Conservation (phyloP, 2,329 filamentous ascomycete genomes). For the Sporothrix variecibatus region DNA sequence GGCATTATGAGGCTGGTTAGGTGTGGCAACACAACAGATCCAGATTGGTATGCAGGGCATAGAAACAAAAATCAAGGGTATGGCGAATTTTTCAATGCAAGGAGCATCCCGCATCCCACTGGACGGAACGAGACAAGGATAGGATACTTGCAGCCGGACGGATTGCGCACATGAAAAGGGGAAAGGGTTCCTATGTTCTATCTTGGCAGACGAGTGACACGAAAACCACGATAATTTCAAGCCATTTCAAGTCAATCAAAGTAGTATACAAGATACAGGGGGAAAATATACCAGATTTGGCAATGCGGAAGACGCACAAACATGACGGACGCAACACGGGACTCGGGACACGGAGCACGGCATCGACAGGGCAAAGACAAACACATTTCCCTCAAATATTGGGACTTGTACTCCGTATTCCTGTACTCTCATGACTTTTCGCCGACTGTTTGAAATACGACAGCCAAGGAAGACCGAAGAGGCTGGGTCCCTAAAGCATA, state of each 20-base stretch:
- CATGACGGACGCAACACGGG: neutral
- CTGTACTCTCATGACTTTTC: neutral
- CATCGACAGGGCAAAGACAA: neutral
- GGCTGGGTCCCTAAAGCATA: too few relatives aligned
- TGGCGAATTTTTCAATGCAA: neutral
- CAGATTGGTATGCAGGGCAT: neutral
- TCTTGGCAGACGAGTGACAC: neutral
- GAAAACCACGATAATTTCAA: too few relatives aligned
- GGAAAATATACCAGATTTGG: neutral
- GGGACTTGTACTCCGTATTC: neutral
- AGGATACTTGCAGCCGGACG: neutral
- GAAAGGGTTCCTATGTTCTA: neutral
- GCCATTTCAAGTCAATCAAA: neutral
- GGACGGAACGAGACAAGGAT: neutral
- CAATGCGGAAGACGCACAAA: slow-evolving; percentile 2
- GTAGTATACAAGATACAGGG: neutral
- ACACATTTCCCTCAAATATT: neutral
- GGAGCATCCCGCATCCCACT: neutral
- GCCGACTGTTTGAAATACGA: neutral
- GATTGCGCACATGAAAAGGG: neutral
- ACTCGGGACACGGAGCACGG: neutral
- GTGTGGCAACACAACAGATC: slow-evolving; percentile 14
- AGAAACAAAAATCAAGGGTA: neutral
- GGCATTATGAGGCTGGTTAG: neutral
- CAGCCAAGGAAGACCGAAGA: neutral